These are phyloP conservation scores for Melocanna baccifera DNA, from an alignment of 176 grass and related monocot genomes.

Conservation along the genomic window DNA sequence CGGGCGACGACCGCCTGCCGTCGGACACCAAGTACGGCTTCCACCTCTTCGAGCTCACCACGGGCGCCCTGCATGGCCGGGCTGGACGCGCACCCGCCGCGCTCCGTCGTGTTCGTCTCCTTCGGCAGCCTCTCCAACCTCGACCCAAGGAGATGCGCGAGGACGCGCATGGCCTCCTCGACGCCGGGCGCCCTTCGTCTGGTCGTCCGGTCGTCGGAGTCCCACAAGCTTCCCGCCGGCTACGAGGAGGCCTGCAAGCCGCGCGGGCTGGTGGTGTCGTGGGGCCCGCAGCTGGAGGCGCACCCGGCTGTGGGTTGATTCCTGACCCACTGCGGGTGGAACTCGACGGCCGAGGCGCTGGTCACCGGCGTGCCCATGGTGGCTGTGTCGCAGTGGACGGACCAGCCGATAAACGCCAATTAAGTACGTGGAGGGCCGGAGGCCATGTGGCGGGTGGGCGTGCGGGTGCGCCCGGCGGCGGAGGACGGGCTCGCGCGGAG, in stretches of 20 bases:
- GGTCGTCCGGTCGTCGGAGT: constrained; percentile 12
- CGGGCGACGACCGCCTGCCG: no score
- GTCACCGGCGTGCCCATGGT: constrained; percentile 42
- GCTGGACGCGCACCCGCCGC: neutral
- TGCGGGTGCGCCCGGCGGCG: constrained; percentile 31
- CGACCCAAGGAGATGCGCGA: neutral
- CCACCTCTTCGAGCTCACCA: neutral
- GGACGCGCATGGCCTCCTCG: neutral
- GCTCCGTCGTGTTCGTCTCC: constrained; percentile 55
- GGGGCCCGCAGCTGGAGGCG: constrained; percentile 57
- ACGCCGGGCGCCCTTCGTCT: constrained; percentile 40
- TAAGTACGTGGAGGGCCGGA: constrained; percentile 67
- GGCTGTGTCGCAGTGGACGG: constrained; percentile 67
- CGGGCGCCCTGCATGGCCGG: constrained; percentile 14
- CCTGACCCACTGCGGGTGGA: constrained; percentile 87
- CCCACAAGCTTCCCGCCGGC: no score
- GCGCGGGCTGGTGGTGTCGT: no score
- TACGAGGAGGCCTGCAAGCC: neutral
- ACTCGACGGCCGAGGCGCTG: constrained; percentile 61
- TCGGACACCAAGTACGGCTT: no score
- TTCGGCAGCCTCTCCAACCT: constrained; percentile 55
- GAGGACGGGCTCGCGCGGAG: constrained; percentile 30
- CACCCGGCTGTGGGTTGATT: constrained; percentile 29
- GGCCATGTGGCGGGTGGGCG: constrained; percentile 56
- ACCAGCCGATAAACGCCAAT: constrained; percentile 82